Evolutionary conservation across 345 rosid genomes (phyloP).

Genomic region (Linum usitatissimum): DNA sequence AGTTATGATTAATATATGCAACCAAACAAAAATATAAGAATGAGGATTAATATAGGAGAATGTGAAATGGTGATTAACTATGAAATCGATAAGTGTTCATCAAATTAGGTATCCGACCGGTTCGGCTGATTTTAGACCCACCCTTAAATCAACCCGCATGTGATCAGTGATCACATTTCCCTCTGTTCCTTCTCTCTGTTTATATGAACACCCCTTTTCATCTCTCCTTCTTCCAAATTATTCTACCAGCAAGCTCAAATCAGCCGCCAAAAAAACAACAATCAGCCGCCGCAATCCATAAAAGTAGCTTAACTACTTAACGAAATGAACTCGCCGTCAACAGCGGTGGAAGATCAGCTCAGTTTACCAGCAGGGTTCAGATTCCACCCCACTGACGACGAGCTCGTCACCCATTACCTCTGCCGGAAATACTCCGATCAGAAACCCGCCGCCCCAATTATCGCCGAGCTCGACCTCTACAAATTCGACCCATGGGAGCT

Average conservation of each 20-base stretch:
- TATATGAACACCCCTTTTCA: neutral
- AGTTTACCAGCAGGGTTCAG: conserved; percentile 82
- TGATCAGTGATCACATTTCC: neutral
- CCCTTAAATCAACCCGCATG: neutral
- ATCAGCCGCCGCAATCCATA: neutral
- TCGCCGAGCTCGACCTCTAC: conserved; percentile 84
- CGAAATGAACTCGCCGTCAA: conserved; percentile 23
- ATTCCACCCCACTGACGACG: conserved; percentile 93
- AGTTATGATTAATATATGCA: no score
- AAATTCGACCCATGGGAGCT: conserved; percentile 88
- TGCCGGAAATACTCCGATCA: conserved; percentile 50
- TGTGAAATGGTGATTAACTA: no score
- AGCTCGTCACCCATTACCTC: conserved; percentile 65
- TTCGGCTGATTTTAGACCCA: neutral
- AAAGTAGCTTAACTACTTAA: no score
- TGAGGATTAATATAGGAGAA: no score
- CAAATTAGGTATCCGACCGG: no score
- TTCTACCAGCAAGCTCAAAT: neutral
- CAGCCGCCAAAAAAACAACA: neutral
- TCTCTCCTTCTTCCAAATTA: neutral
- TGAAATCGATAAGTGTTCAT: no score
- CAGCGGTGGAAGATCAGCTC: conserved; percentile 19
- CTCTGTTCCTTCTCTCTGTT: neutral
- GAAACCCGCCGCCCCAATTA: conserved; percentile 48
- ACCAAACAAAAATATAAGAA: no score